Base-by-base conservation (phyloP, 1,284 basidiomycete species). In the Tilletia horrida region DNA sequence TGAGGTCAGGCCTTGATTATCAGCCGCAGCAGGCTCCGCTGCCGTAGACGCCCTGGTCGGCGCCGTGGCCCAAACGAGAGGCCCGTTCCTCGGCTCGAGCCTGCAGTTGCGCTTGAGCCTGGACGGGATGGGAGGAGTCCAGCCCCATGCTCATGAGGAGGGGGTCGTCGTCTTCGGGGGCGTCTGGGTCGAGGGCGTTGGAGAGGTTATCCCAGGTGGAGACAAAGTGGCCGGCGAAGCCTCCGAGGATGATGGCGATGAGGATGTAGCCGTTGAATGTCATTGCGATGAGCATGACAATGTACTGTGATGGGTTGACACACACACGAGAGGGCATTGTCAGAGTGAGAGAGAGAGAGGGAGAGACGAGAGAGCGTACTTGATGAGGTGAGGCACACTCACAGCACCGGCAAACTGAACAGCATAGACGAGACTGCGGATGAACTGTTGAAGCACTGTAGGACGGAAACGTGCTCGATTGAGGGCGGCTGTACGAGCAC, bases 261-360 rank as follows among this genome's bases (percentile, higher is more conserved):
- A 71, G 52, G 47, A 71, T 70, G 68, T 71, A 71, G 16, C 70
- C 70, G 63, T 71, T 71, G 62, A 64, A 71, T 13, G 65, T 67
- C 70, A 71, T 71, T 48, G 70, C 70, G 43, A 71, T 67, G 27
- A 71, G 64, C 70, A 71, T 71, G 59, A 71, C 64, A 52, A 71
- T 66, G 66, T 71, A 71, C 63, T 69, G 66, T 14, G 31, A n/a
- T n/a, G n/a, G n/a, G n/a, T n/a, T n/a, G 25, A 48, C 7, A n/a
- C 23, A 52, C 4, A 11, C 11, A 6, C 6, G 35, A 40, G 6
- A 40, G 11, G 35, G 35, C 6, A 25, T 52, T 27, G 23, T 45
- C 48, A 27, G 2, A 6, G 43, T 2, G 29, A 48, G 16, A 13
- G 48, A 13, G 63, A 52, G 8, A 16, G 4, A 62, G 45, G 3